Evolutionary conservation across 176 grass and related monocot species (phyloP).

Genomic region (Lolium rigidum): DNA sequence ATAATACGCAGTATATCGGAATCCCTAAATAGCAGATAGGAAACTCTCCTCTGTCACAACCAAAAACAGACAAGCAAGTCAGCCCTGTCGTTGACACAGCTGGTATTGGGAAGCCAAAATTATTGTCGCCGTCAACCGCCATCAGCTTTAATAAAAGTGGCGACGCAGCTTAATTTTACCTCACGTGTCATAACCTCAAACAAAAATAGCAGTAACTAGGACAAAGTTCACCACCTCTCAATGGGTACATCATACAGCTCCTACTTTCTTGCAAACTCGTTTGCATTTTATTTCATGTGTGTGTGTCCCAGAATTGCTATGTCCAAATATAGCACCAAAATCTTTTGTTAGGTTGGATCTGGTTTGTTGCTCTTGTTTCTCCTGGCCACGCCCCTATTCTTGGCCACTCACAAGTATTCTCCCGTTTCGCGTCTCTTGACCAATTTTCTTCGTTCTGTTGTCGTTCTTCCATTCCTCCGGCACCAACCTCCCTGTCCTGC

Average conservation of each 20-base stretch:
- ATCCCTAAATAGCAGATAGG: no score
- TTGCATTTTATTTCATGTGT: conserved; percentile 1
- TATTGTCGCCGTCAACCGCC: no score
- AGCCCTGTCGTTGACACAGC: no score
- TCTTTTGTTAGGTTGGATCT: conserved; percentile 26
- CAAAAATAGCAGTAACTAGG: conserved; percentile 12
- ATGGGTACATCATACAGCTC: not conserved
- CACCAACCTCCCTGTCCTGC: not conserved
- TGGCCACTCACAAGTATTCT: not conserved
- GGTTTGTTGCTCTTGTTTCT: not conserved
- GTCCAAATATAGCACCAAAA: conserved; percentile 22
- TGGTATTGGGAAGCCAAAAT: no score
- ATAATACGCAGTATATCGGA: no score
- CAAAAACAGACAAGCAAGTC: no score
- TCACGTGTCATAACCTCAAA: not conserved
- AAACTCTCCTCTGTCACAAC: no score
- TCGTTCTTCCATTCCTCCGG: not conserved
- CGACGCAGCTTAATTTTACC: not conserved
- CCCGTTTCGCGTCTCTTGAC: not conserved
- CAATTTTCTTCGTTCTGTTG: not conserved
- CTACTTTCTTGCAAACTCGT: not conserved
- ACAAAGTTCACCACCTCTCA: not conserved
- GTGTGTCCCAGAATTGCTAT: not conserved
- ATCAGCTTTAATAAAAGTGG: no score
- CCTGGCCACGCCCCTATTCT: not conserved